A percentile compares a stretch with the other conserved stretches of the same genome.
phyloP scores from a whole-genome alignment of 805 yeast genomes.

The Kazachstania kunashirensis region DNA sequence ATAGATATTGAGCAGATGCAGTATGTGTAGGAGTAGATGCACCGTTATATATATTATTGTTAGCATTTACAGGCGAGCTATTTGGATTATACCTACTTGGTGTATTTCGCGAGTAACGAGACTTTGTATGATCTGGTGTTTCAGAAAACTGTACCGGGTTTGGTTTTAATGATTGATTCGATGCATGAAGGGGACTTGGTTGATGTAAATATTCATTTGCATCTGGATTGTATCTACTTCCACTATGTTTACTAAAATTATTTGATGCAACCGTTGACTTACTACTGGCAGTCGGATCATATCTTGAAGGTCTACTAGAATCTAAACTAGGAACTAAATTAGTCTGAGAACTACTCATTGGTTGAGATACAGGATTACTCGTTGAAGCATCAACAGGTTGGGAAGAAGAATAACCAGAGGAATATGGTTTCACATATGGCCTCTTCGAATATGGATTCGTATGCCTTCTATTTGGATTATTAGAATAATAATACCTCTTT shows the following conservation, averaged over 20 bases:
- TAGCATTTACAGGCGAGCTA: neutral
- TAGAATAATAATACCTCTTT: constrained; percentile 26
- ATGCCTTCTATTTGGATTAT: constrained; percentile 21
- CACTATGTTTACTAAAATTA: constrained; percentile 8
- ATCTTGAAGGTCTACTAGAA: constrained; percentile 18
- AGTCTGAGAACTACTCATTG: neutral
- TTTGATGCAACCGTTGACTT: neutral
- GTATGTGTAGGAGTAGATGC: neutral
- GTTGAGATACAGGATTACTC: neutral
- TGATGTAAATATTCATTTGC: neutral
- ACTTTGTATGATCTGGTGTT: neutral
- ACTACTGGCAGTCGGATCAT: constrained; percentile 18
- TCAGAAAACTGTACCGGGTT: neutral
- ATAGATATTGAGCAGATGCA: constrained; percentile 1
- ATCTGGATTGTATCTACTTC: constrained; percentile 25
- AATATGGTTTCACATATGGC: constrained; percentile 7
- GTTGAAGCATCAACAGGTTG: neutral
- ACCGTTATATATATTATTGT: neutral
- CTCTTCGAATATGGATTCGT: constrained; percentile 12
- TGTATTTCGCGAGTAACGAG: constrained; percentile 10
- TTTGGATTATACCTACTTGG: constrained; percentile 22
- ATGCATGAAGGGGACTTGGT: neutral
- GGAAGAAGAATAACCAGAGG: neutral
- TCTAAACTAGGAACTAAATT: neutral
- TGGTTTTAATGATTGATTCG: neutral